These are phyloP conservation scores for Fusarium chlamydosporum DNA, from an alignment of 2,329 filamentous ascomycete genomes.

Conservation along the genomic window DNA sequence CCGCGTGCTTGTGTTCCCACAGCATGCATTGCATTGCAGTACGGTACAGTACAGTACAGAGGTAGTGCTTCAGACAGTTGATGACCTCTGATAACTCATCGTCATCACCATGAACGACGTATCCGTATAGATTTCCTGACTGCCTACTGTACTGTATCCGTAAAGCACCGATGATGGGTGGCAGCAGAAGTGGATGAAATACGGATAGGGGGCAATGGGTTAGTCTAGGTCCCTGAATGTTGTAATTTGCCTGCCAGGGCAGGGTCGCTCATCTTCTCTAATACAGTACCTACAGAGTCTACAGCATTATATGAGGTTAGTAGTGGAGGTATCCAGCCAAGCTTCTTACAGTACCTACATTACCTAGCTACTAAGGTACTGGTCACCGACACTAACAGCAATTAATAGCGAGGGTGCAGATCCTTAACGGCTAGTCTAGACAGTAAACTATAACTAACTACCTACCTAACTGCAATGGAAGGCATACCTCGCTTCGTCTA, in stretches of 20 bases:
- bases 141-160: background rate
- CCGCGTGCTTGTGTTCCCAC: constrained; percentile 40
- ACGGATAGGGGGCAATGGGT: constrained; percentile 44
- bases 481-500: constrained; percentile 1
- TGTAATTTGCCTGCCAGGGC: constrained; percentile 39
- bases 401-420: constrained; percentile 23
- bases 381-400: constrained; percentile 5
- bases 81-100: constrained; percentile 22
- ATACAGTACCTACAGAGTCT: too few relatives aligned
- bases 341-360: too few relatives aligned
- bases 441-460: background rate
- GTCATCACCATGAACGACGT: constrained; percentile 6
- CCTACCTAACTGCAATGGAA: constrained; percentile 3
- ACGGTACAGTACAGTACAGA: too few relatives aligned
- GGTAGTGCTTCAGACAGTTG: background rate
- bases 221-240: constrained; percentile 39
- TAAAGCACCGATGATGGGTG: constrained; percentile 19
- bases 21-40: constrained; percentile 11
- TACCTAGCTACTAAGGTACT: background rate
- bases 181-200: constrained; percentile 41
- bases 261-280: constrained; percentile 18
- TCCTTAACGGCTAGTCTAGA: constrained; percentile 29
- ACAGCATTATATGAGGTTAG: too few relatives aligned
- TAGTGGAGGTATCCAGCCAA: background rate
- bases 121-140: constrained; percentile 10